phyloP scores from a whole-genome alignment of 257 asterid species.

The Parsonsia alboflavescens region DNA sequence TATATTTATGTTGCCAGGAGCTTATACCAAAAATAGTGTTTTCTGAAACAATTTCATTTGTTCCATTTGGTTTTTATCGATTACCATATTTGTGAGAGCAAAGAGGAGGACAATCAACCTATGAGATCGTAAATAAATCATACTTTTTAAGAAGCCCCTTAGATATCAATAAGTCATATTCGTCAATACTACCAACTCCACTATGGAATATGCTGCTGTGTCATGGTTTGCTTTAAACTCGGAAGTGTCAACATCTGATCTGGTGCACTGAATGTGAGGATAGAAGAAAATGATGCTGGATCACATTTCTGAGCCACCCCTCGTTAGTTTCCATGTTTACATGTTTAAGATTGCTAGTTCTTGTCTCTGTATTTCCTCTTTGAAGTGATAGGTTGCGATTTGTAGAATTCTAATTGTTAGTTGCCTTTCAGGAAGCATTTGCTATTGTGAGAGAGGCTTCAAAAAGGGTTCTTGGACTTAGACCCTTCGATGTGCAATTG shows the following conservation, averaged over 20 bases:
- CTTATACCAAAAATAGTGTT: background rate
- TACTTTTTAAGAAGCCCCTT: background rate
- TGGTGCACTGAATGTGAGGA: background rate
- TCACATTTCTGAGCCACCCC: background rate
- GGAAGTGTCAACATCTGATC: background rate
- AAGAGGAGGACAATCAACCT: background rate
- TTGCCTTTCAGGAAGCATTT: constrained; percentile 80
- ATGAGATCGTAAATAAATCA: background rate
- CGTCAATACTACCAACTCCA: background rate
- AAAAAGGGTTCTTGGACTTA: constrained; percentile 91
- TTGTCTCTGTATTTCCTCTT: background rate
- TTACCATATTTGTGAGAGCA: background rate
- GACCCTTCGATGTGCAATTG: constrained; percentile 94
- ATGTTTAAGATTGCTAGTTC: background rate
- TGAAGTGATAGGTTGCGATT: background rate
- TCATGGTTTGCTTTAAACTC: background rate
- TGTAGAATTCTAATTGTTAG: constrained; percentile 6
- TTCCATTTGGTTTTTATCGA: background rate
- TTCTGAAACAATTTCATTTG: background rate
- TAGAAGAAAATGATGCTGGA: background rate
- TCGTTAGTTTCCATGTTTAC: background rate
- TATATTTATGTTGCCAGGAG: background rate
- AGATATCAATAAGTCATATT: background rate
- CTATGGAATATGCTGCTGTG: background rate
- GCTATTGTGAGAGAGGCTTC: constrained; percentile 95